A percentile compares a stretch with the other conserved stretches of the same genome.
Evolutionary conservation across 257 asterid genomes (phyloP).

Genomic region (Prunella vulgaris): DNA sequence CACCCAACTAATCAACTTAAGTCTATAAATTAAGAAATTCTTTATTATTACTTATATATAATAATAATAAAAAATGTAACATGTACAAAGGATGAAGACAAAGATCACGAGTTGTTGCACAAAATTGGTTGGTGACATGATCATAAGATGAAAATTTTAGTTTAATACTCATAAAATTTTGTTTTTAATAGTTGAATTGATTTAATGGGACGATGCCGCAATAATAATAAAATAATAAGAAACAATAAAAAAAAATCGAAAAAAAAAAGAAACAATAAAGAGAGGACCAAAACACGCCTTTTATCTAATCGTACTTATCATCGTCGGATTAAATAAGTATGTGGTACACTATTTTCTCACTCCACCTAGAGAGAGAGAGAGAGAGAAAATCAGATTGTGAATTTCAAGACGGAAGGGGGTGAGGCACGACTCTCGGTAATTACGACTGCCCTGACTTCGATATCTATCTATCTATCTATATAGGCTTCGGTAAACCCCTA

Average conservation of each 20-base stretch:
- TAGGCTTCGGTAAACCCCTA: conserved; percentile 12
- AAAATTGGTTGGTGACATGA: too few species aligned
- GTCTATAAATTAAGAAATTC: too few species aligned
- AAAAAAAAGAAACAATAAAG: too few species aligned
- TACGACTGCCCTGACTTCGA: background rate
- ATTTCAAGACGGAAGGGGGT: conserved; percentile 39
- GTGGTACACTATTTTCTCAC: background rate
- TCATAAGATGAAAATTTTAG: too few species aligned
- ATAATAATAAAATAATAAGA: background rate
- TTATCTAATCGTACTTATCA: conserved; percentile 19
- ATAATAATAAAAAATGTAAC: too few species aligned
- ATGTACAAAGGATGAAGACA: too few species aligned
- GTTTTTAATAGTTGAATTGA: too few species aligned
- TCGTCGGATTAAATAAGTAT: background rate
- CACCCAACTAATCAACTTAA: too few species aligned
- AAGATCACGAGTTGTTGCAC: too few species aligned
- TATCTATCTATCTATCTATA: background rate
- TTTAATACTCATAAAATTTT: too few species aligned
- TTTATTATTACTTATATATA: too few species aligned
- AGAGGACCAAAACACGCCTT: conserved; percentile 50
- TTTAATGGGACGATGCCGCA: too few species aligned
- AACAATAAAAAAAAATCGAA: conserved; percentile 21
- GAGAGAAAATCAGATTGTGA: conserved; percentile 28
- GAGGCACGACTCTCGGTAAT: conserved; percentile 55
- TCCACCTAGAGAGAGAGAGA: background rate